Conservation (phyloP, 805 yeast species). For the Candida ulmi region DNA sequence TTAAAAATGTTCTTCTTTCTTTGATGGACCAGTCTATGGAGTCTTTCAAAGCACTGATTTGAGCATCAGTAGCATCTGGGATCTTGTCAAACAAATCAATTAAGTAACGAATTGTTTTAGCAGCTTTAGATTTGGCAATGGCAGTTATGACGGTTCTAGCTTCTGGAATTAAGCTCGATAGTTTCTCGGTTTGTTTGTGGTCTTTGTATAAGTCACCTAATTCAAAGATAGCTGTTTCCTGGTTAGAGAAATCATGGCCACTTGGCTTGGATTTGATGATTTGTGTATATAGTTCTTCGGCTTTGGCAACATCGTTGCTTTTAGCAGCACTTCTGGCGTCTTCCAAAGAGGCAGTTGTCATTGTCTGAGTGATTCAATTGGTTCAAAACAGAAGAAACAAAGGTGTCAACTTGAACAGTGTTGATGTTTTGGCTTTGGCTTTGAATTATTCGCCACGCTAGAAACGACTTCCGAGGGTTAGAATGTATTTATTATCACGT, state of each 20-base stretch:
- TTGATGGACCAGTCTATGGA: conserved; percentile 82
- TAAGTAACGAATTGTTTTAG: conserved; percentile 78
- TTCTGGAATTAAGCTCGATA: conserved; percentile 56
- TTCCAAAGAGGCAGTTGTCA: conserved; percentile 31
- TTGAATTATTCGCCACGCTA: too few relatives aligned
- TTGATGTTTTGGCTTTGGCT: background rate
- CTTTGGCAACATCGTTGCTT: conserved; percentile 43
- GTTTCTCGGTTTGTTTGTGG: conserved; percentile 40
- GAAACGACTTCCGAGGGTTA: background rate
- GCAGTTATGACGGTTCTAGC: conserved; percentile 68
- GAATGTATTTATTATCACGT: background rate
- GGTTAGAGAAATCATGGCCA: conserved; percentile 19
- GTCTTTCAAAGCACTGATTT: conserved; percentile 68
- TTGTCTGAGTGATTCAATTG: background rate
- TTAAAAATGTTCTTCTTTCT: conserved; percentile 80
- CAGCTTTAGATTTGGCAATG: conserved; percentile 91
- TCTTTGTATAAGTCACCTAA: conserved; percentile 67
- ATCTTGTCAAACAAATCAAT: conserved; percentile 71
- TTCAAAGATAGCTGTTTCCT: conserved; percentile 46
- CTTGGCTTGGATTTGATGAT: conserved; percentile 34
- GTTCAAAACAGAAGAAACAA: too few relatives aligned
- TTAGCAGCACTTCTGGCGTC: conserved; percentile 58
- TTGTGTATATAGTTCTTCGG: conserved; percentile 54
- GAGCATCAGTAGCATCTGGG: conserved; percentile 59
- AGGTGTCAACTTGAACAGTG: background rate